Conservation (phyloP, 2,329 filamentous ascomycete species). For the Canariomyces notabilis region DNA sequence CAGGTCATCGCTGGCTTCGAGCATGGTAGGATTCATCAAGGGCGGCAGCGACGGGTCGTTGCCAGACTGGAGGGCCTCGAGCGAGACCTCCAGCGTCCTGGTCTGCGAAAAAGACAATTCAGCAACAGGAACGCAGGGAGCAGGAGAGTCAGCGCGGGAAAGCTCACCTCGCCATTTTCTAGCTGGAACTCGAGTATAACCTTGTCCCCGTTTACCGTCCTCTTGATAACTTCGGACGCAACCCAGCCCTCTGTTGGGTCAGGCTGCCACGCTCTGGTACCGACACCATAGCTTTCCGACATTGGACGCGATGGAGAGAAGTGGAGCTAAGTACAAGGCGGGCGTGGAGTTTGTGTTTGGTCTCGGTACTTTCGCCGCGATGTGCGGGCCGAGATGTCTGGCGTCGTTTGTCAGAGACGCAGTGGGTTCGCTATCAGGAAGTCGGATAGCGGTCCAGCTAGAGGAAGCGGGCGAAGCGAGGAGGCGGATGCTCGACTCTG, state of each 20-base stretch:
- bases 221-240: slow-evolving; percentile 87
- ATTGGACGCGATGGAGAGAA: slow-evolving; percentile 44
- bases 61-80: slow-evolving; percentile 69
- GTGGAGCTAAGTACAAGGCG: slow-evolving; percentile 22
- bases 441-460: slow-evolving; percentile 11
- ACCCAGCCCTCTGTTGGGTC: slow-evolving; percentile 96
- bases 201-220: slow-evolving; percentile 77
- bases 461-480: slow-evolving; percentile 6
- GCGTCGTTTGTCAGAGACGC: slow-evolving; percentile 6
- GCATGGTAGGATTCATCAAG: slow-evolving; percentile 95
- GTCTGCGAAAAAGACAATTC: slow-evolving; percentile 45
- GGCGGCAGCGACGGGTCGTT: slow-evolving; percentile 78
- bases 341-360: slow-evolving; percentile 4
- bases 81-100: slow-evolving; percentile 72
- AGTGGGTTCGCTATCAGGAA: slow-evolving; percentile 10
- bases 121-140: slow-evolving; percentile 10
- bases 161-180: slow-evolving; percentile 82
- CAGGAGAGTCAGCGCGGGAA: background rate
- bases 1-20: slow-evolving; percentile 96
- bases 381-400: slow-evolving; percentile 22
- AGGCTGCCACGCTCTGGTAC: slow-evolving; percentile 97
- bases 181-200: slow-evolving; percentile 82
- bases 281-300: slow-evolving; percentile 94
- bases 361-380: slow-evolving; percentile 18
- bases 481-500: slow-evolving; percentile 17